A percentile compares a stretch with the other conserved stretches of the same genome.
These are phyloP conservation scores for Thelonectria rubi DNA, from an alignment of 2,329 filamentous ascomycete genomes.

Conservation along the genomic window DNA sequence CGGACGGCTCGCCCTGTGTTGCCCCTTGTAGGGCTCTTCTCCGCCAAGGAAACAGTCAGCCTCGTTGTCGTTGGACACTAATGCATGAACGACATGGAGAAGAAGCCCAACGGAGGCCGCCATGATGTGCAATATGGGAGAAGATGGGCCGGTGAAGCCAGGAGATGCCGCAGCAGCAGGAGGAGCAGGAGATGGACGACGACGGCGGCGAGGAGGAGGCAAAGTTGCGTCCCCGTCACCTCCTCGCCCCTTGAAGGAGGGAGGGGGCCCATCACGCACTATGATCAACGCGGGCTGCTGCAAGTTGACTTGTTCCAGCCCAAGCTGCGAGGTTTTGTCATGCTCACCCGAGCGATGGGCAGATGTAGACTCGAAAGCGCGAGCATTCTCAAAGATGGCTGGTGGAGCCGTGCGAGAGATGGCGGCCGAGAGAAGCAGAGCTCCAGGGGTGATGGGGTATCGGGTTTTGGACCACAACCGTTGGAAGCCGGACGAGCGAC, in stretches of 20 bases:
- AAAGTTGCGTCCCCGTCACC: constrained; percentile 13
- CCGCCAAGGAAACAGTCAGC: constrained; percentile 22
- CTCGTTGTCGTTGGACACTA: constrained; percentile 28
- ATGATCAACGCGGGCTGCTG: constrained; percentile 33
- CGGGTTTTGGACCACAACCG: neutral
- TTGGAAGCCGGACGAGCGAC: neutral
- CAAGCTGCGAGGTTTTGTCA: constrained; percentile 16
- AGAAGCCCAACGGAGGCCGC: constrained; percentile 13
- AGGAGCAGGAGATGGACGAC: no score
- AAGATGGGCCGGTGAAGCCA: constrained; percentile 7
- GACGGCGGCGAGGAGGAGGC: neutral
- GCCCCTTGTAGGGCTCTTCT: constrained; percentile 17
- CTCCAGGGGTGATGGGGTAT: neutral
- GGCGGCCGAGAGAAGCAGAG: constrained; percentile 2
- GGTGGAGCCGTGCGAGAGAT: neutral
- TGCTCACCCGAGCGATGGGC: constrained; percentile 9
- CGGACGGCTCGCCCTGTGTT: constrained; percentile 15
- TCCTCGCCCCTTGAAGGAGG: neutral
- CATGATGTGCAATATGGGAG: constrained; percentile 16
- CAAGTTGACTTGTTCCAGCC: constrained; percentile 26
- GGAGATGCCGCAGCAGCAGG: neutral
- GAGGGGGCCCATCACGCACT: constrained; percentile 8
- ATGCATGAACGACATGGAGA: constrained; percentile 30
- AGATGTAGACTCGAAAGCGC: constrained; percentile 3
- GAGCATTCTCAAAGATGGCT: constrained; percentile 1